Evolutionary conservation across 1,284 basidiomycete genomes (phyloP), one percentile per base, ranked within the genome.

Genomic region (Irpex sp.): DNA sequence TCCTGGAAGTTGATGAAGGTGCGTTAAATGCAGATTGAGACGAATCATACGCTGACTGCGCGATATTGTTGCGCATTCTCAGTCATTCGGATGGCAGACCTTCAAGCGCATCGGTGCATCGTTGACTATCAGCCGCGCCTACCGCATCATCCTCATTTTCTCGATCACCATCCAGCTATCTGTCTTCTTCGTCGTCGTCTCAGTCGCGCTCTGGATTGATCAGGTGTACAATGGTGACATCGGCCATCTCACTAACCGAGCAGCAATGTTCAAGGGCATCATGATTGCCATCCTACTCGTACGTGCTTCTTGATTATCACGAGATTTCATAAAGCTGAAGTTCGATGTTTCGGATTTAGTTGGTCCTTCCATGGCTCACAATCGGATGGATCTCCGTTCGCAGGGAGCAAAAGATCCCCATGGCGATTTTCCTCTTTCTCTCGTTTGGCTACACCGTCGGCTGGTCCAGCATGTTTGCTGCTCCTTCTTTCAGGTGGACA

Each of bases 31-130:
- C 56, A 17, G 11, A 38, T 44, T 58, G 57, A 15, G 48, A 5
- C 44, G 17, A 6, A 37, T 8, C 52, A 55, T 15, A 56, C 8
- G 21, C 15, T 52, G 49, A 52, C 17, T 17, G 1, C 26, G 21
- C 17, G 19, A 26, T 21, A 6, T 51, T 19, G 13, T 4, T 11
- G 5, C 17, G 47, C 11, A 2, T 52, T 62, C 19, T 4, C 63
- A 92, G 91, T 72, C 82, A 34, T 93, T 90, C 70, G 88, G 90
- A 54, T 92, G 89, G 90, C 88, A 91, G 74, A 93, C 91, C 0
- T 93, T 92, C 82, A 92, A 92, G 73, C 87, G 90, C 64, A 85
- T 93, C 60, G 91, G 90, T 55, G 90, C 91, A n/a, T 90, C 86
- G 5, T 77, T 85, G 66, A 81, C 80, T 8, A 91, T 92, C 74